Percentiles rank a stretch among this genome's conserved stretches.
Evolutionary conservation across 306 rosid genomes (phyloP).

Genomic region (Vicia faba): DNA sequence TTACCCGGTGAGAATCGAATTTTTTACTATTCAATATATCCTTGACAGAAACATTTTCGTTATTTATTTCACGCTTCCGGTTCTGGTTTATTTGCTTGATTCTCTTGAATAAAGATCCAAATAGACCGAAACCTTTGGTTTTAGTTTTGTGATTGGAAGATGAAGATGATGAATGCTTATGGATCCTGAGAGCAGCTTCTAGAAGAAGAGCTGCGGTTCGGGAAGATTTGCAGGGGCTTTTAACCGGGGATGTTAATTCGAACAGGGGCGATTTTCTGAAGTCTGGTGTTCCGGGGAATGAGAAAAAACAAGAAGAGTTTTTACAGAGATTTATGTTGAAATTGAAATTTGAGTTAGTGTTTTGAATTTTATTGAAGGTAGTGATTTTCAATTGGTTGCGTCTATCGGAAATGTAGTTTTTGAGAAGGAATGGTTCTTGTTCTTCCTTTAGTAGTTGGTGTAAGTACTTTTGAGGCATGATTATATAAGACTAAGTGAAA

Average conservation of each 20-base stretch:
- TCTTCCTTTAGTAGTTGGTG: slow-evolving; percentile 63
- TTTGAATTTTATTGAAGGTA: slow-evolving; percentile 28
- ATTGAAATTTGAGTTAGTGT: slow-evolving; percentile 9
- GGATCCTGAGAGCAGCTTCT: slow-evolving; percentile 87
- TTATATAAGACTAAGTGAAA: background rate
- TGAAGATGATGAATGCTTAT: slow-evolving; percentile 53
- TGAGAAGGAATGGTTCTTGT: slow-evolving; percentile 68
- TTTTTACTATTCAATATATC: slow-evolving; percentile 36
- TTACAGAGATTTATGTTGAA: slow-evolving; percentile 51
- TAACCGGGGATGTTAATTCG: slow-evolving; percentile 66
- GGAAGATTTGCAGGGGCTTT: slow-evolving; percentile 72
- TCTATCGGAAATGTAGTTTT: slow-evolving; percentile 62
- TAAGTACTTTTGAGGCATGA: slow-evolving; percentile 55
- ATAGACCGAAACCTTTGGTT: slow-evolving; percentile 50
- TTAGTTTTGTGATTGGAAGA: slow-evolving; percentile 38
- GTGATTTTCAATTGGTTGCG: slow-evolving; percentile 48
- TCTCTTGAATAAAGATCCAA: slow-evolving; percentile 75
- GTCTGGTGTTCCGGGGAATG: slow-evolving; percentile 65
- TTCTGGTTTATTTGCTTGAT: slow-evolving; percentile 46
- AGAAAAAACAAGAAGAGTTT: slow-evolving; percentile 63
- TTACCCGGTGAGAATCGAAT: slow-evolving; percentile 9
- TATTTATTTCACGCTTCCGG: slow-evolving; percentile 47
- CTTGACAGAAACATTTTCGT: slow-evolving; percentile 42
- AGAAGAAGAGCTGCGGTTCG: slow-evolving; percentile 76
- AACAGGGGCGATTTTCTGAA: slow-evolving; percentile 70